Percentiles rank a stretch among this genome's conserved stretches.
Conservation (phyloP, 2,329 filamentous ascomycete genomes). For the Fusarium sp. region DNA sequence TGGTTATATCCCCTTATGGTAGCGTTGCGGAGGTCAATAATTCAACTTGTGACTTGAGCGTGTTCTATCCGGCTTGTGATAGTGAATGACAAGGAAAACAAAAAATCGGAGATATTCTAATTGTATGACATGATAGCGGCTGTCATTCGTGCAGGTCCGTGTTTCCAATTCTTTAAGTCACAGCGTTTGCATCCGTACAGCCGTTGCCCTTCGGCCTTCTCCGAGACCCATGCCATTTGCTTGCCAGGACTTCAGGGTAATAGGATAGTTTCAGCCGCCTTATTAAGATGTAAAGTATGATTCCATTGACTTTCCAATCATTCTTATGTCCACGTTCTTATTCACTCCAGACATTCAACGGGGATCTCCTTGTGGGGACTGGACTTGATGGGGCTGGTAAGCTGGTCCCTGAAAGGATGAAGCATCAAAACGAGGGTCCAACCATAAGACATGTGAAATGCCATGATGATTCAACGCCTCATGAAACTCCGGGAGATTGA, state of each 20-base stretch:
- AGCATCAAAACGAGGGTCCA: background rate
- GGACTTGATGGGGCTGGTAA: slow-evolving; percentile 5
- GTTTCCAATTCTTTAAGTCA: background rate
- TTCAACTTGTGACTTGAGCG: slow-evolving; percentile 17
- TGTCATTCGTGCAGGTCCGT: background rate
- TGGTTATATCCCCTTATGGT: slow-evolving; percentile 33
- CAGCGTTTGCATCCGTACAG: background rate
- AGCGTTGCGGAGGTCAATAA: slow-evolving; percentile 32
- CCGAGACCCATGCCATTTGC: slow-evolving; percentile 1
- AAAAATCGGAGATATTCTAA: background rate
- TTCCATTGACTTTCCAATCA: background rate
- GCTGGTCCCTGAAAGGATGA: slow-evolving; percentile 5
- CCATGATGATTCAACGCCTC: background rate
- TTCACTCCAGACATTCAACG: background rate
- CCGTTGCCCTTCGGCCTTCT: slow-evolving; percentile 16
- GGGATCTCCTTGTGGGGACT: slow-evolving; percentile 12
- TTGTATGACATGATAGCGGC: background rate
- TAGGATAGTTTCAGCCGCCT: background rate
- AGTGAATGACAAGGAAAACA: background rate
- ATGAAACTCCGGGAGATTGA: background rate
- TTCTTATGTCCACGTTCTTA: background rate
- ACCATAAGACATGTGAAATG: background rate
- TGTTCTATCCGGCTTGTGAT: background rate
- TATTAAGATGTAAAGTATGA: background rate
- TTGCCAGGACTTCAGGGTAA: background rate